A percentile compares a stretch with the other conserved stretches of the same genome.
These are phyloP conservation scores for Saururus chinensis DNA, from an alignment of 164 flowering plant species.

Conservation along the genomic window DNA sequence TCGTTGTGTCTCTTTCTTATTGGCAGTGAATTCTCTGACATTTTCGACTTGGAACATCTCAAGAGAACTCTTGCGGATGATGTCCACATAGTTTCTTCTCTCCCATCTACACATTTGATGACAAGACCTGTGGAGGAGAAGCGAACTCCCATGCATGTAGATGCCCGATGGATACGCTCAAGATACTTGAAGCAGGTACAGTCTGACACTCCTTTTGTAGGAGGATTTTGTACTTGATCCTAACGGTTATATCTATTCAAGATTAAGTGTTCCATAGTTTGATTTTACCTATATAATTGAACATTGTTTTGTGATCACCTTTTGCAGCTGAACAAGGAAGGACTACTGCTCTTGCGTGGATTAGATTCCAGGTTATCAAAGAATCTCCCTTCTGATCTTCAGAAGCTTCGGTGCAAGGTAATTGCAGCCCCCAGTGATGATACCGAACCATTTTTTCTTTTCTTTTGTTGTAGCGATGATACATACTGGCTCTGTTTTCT, in stretches of 20 bases:
- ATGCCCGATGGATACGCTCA: constrained; percentile 80
- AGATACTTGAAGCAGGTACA: constrained; percentile 68
- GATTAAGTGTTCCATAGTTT: no score
- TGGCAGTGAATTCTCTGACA: constrained; percentile 89
- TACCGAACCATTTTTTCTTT: background rate
- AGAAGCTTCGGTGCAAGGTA: constrained; percentile 98
- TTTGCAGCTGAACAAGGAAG: constrained; percentile 73
- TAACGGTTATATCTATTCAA: background rate
- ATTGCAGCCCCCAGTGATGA: background rate
- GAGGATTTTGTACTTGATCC: background rate
- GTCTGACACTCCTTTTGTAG: background rate
- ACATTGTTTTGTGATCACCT: background rate
- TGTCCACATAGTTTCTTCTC: constrained; percentile 68
- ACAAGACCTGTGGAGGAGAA: constrained; percentile 87
- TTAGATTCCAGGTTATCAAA: constrained; percentile 92
- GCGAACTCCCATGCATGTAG: constrained; percentile 66
- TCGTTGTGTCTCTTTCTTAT: background rate
- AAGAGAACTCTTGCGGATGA: constrained; percentile 65
- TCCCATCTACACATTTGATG: constrained; percentile 93
- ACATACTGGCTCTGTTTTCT: background rate
- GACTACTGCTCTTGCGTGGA: constrained; percentile 80
- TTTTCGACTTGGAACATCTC: constrained; percentile 90
- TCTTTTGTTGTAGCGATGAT: background rate
- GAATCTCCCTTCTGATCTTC: constrained; percentile 93
- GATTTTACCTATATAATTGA: no score